Conservation (phyloP, 108 stramenopile species). For the Nitzschia sp. region DNA sequence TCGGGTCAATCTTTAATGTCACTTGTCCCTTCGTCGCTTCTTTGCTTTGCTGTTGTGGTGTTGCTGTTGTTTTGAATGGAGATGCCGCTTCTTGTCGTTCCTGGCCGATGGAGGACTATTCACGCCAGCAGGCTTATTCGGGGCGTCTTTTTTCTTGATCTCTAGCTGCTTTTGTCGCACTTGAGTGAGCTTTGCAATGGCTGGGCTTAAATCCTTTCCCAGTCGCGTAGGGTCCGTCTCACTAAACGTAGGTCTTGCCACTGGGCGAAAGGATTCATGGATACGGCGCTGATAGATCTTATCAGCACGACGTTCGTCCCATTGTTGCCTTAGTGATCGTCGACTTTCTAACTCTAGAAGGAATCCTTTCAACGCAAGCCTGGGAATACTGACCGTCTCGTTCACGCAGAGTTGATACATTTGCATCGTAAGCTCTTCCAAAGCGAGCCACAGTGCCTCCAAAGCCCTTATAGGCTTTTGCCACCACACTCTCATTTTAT, state of each 20-base stretch:
- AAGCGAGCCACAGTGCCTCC: slow-evolving; percentile 22
- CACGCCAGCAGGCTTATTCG: no score
- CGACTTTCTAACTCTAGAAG: slow-evolving; percentile 23
- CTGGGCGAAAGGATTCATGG: slow-evolving; percentile 18
- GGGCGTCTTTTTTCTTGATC: no score
- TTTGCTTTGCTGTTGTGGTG: no score
- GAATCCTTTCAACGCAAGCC: slow-evolving; percentile 18
- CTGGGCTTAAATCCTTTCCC: slow-evolving; percentile 20
- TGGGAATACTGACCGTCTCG: neutral
- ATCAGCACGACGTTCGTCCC: slow-evolving; percentile 36
- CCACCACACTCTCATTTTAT: slow-evolving; percentile 44
- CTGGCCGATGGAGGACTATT: no score
- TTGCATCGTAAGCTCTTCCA: slow-evolving; percentile 22
- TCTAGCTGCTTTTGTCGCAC: slow-evolving; percentile 6
- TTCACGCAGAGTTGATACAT: slow-evolving; percentile 6
- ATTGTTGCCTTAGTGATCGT: slow-evolving; percentile 24
- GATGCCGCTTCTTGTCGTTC: no score
- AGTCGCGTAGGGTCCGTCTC: neutral
- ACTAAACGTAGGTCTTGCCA: slow-evolving; percentile 30
- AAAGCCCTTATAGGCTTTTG: slow-evolving; percentile 30
- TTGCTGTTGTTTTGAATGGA: no score
- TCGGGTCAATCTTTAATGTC: no score
- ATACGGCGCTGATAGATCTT: slow-evolving; percentile 36
- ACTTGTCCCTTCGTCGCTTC: no score
- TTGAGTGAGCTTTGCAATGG: slow-evolving; percentile 1